A percentile compares a stretch with the other conserved stretches of the same genome.
Conservation (phyloP, 768 basidiomycete species). For the Xerocomellus dryophilus region DNA sequence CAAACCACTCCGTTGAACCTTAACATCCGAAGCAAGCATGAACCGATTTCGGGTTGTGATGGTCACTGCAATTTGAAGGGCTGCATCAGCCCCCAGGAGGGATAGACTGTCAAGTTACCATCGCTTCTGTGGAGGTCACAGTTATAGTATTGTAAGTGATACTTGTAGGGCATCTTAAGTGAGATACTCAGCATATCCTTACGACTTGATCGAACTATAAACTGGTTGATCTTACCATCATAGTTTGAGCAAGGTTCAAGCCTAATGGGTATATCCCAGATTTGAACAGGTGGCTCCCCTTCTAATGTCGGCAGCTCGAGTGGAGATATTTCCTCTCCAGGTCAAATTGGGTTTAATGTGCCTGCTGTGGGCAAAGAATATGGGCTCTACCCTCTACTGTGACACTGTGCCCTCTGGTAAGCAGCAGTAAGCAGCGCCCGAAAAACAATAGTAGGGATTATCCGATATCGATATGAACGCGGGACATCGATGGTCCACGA, state of each 20-base stretch:
- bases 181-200: not conserved
- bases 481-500: slow-evolving; percentile 22
- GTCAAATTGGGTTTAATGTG: slow-evolving; percentile 12
- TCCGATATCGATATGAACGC: slow-evolving; percentile 35
- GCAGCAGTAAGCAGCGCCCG: slow-evolving; percentile 12
- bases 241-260: no score
- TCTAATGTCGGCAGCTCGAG: slow-evolving; percentile 1
- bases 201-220: not conserved
- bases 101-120: not conserved
- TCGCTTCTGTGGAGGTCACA: not conserved
- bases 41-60: not conserved
- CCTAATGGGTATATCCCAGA: slow-evolving; percentile 1
- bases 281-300: slow-evolving; percentile 4
- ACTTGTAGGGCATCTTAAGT: not conserved
- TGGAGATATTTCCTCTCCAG: not conserved
- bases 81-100: not conserved
- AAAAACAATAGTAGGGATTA: slow-evolving; percentile 51
- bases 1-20: not conserved
- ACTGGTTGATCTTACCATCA: slow-evolving; percentile 6
- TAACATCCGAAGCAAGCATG: not conserved
- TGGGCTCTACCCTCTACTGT: slow-evolving; percentile 9
- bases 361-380: slow-evolving; percentile 9
- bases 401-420: slow-evolving; percentile 2
- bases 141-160: not conserved
- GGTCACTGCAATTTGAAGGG: not conserved